A percentile compares a stretch with the other conserved stretches of the same genome.
Evolutionary conservation across 108 stramenopile genomes (phyloP).

Genomic region (Skeletonema marinoi): DNA sequence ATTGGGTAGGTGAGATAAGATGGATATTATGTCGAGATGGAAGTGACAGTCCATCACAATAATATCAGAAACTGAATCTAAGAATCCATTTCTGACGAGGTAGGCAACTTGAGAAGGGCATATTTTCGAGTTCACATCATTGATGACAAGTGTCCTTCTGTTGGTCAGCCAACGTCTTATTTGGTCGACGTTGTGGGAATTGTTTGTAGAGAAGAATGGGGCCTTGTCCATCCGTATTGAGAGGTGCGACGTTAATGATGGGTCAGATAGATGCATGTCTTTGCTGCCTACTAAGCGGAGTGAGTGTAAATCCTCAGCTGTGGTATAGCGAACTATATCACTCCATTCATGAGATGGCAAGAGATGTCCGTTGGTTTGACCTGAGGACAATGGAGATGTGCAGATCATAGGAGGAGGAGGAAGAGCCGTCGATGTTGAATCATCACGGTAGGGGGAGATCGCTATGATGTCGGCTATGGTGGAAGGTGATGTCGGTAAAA

Average conservation of each 20-base stretch:
- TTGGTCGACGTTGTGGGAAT: constrained; percentile 1
- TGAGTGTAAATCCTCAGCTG: constrained; percentile 25
- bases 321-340: constrained; percentile 22
- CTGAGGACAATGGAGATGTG: not conserved
- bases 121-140: constrained; percentile 17
- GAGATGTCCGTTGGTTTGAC: not conserved
- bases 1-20: constrained; percentile 18
- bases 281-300: constrained; percentile 38
- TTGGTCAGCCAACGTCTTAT: constrained; percentile 30
- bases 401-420: not conserved
- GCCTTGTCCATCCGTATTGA: constrained; percentile 33
- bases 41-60: constrained; percentile 33
- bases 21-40: constrained; percentile 17
- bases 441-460: not conserved
- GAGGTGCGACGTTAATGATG: constrained; percentile 25
- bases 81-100: constrained; percentile 22
- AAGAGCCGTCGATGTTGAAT: not conserved
- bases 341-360: not conserved
- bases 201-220: constrained; percentile 24
- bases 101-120: constrained; percentile 21
- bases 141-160: constrained; percentile 24
- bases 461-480: too few species aligned
- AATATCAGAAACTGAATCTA: constrained; percentile 31
- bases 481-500: not conserved
- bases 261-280: constrained; percentile 12